Base-by-base conservation (phyloP, 2,329 filamentous ascomycete species). In the Metarhizium anisopliae region DNA sequence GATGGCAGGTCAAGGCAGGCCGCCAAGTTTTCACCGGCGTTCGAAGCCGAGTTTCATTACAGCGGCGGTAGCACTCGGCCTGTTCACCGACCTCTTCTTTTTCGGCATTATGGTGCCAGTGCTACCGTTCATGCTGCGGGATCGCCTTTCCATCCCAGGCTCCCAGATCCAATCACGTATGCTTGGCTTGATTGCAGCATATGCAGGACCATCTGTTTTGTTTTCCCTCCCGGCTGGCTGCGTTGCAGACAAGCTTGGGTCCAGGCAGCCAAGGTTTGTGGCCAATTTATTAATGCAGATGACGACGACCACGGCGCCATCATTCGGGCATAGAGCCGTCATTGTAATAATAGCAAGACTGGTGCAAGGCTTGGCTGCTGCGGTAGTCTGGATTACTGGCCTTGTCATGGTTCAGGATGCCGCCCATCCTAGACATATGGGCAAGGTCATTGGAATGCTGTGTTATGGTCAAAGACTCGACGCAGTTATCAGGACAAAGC, bases 61-160 rank as follows among this genome's bases (percentile, higher is more conserved):
- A 18, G 29, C 16, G 0, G 55, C 57, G 4, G 57, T 56, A 8
- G 49, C 55, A 13, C 16, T 58, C 3, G 57, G 55, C 32, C 55
- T 58, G 6, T 58, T 54, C 30, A 56, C 51, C 10, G 57, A 58
- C 29, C 42, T 25, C 5, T 56, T 58, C 25, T 55, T 58, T 8
- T 58, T 55, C 30, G 57, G 57, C 25, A 56, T 58, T 20, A n/a
- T 58, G 32, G 55, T 58, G 10, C 57, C 55, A 18, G 18, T 56
- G 13, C 50, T 58, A 11, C 57, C 57, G 1, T 58, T 58, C 11
- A 1, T 56, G 40, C 52, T 58, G 47, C 51, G 45, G 20, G 52
- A 58, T 40, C 57, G 55, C 16, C 49, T 58, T 8, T 18, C 20
- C 40, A 49, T 56, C 8, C 51, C 50, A n/a, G 14, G 54, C 52